phyloP scores from a whole-genome alignment of 139 green algal species.

The Pycnococcus provasolii region DNA sequence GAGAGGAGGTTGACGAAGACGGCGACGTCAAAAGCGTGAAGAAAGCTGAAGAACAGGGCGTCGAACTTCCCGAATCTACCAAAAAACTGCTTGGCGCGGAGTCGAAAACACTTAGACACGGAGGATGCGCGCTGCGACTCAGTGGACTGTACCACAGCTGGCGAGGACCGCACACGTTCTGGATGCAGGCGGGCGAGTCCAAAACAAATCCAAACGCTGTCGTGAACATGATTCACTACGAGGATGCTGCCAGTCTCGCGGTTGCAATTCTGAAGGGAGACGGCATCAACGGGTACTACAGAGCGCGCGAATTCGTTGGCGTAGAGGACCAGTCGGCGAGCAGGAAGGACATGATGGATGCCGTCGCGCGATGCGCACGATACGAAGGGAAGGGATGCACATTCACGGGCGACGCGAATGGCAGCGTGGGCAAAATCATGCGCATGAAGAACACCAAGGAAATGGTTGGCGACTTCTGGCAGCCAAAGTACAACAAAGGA shows the following conservation, averaged over 20 bases:
- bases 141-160: slow-evolving; percentile 82
- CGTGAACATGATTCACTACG: slow-evolving; percentile 98
- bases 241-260: slow-evolving; percentile 76
- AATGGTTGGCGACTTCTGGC: too few relatives aligned
- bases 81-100: not conserved
- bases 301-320: not conserved
- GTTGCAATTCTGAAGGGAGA: slow-evolving; percentile 36
- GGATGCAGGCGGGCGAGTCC: slow-evolving; percentile 48
- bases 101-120: slow-evolving; percentile 3
- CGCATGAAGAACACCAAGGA: too few relatives aligned
- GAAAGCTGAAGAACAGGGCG: slow-evolving; percentile 53
- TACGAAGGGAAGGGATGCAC: slow-evolving; percentile 9
- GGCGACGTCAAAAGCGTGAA: slow-evolving; percentile 62
- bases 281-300: not conserved
- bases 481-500: too few relatives aligned
- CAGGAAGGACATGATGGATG: slow-evolving; percentile 31
- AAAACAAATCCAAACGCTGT: slow-evolving; percentile 25
- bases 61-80: slow-evolving; percentile 35
- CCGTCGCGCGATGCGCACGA: not conserved
- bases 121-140: slow-evolving; percentile 78
- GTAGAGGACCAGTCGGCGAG: not conserved
- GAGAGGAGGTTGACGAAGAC: slow-evolving; percentile 60
- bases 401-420: too few relatives aligned
- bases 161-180: slow-evolving; percentile 86
- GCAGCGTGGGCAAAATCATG: too few relatives aligned